These are phyloP conservation scores for Phytopythium cucurbitacearum DNA, from an alignment of 352 stramenopile genomes.

Conservation along the genomic window DNA sequence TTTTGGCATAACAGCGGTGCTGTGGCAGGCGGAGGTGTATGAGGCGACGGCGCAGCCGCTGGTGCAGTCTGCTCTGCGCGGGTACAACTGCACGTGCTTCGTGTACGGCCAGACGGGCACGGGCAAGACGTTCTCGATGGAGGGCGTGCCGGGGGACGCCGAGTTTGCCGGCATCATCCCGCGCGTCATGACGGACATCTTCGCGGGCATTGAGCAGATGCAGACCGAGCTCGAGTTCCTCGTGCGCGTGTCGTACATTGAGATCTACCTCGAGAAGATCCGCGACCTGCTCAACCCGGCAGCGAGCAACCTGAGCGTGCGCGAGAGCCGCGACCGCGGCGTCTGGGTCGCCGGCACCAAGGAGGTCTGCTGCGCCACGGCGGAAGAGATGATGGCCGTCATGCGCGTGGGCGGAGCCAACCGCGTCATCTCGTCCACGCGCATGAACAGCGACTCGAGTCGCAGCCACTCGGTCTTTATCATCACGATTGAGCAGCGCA, in stretches of 20 bases:
- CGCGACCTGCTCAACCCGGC: slow-evolving; percentile 89
- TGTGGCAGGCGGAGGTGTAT: slow-evolving; percentile 47
- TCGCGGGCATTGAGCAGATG: slow-evolving; percentile 63
- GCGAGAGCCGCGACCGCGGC: slow-evolving; percentile 53
- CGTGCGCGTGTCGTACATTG: slow-evolving; percentile 95
- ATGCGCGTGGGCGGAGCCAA: slow-evolving; percentile 93
- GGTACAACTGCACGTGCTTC: slow-evolving; percentile 92
- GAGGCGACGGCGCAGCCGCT: slow-evolving; percentile 55
- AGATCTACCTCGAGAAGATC: slow-evolving; percentile 99
- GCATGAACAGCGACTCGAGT: slow-evolving; percentile 89
- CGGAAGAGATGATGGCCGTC: slow-evolving; percentile 73
- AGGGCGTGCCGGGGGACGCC: slow-evolving; percentile 57
- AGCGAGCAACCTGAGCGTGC: slow-evolving; percentile 54
- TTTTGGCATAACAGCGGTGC: background rate
- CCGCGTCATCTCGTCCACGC: slow-evolving; percentile 79
- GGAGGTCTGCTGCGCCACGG: slow-evolving; percentile 52
- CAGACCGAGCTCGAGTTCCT: slow-evolving; percentile 89
- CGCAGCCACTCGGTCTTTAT: slow-evolving; percentile 96
- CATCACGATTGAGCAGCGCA: slow-evolving; percentile 92
- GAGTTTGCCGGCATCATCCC: slow-evolving; percentile 71
- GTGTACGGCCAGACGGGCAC: slow-evolving; percentile 90
- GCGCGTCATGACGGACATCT: slow-evolving; percentile 70
- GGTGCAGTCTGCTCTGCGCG: slow-evolving; percentile 51
- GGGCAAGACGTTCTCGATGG: slow-evolving; percentile 93
- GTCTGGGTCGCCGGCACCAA: slow-evolving; percentile 62